Percentiles rank a stretch among this genome's conserved stretches.
Conservation (phyloP, 371 early-diverging fungal genomes). For the Lichtheimia hyalospora region DNA sequence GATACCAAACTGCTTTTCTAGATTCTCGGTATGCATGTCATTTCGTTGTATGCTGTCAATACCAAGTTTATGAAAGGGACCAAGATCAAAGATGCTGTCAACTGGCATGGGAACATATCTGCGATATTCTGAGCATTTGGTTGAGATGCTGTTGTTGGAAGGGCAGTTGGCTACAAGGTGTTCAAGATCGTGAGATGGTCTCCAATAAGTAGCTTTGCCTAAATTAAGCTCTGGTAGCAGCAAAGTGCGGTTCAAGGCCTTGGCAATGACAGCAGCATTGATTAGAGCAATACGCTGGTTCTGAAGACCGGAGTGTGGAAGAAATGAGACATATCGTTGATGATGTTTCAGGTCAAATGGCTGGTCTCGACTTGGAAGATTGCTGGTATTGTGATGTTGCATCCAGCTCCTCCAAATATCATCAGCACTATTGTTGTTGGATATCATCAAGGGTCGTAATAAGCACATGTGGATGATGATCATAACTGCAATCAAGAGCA, state of each 20-base stretch:
- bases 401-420: too few species aligned
- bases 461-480: too few species aligned
- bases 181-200: slow-evolving; percentile 14
- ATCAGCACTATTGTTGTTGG: too few species aligned
- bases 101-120: slow-evolving; percentile 39
- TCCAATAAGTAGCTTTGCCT: slow-evolving; percentile 38
- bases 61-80: slow-evolving; percentile 13
- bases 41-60: slow-evolving; percentile 19
- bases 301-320: slow-evolving; percentile 64
- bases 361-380: slow-evolving; percentile 1
- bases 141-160: neutral
- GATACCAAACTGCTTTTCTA: slow-evolving; percentile 14
- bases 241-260: slow-evolving; percentile 56
- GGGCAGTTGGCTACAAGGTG: slow-evolving; percentile 15
- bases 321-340: slow-evolving; percentile 46
- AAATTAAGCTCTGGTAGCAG: slow-evolving; percentile 49
- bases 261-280: slow-evolving; percentile 58
- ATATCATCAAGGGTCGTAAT: too few species aligned
- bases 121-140: slow-evolving; percentile 36
- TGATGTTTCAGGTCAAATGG: neutral
- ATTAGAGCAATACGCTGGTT: slow-evolving; percentile 58
- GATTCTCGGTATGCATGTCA: slow-evolving; percentile 21
- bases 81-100: slow-evolving; percentile 36
- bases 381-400: too few species aligned
- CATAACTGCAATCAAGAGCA: too few species aligned